These are phyloP conservation scores for Boletus bicolor DNA, from an alignment of 768 basidiomycete species.

Conservation along the genomic window DNA sequence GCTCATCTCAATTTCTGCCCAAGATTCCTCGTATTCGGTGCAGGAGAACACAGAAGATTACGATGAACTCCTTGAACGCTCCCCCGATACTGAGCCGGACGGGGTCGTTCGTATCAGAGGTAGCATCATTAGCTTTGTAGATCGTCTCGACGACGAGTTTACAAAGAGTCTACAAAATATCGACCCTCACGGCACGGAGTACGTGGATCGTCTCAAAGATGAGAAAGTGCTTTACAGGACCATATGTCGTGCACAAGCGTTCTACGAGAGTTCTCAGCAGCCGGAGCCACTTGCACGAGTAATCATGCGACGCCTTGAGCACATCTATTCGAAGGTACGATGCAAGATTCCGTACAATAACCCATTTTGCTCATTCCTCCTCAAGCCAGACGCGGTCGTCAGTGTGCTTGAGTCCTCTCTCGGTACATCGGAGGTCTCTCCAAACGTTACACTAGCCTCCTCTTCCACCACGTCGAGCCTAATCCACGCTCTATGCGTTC, in stretches of 20 bases:
- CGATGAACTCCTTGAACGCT: constrained; percentile 83
- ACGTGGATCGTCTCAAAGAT: constrained; percentile 94
- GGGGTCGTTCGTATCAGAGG: constrained; percentile 87
- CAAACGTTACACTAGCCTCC: constrained; percentile 55
- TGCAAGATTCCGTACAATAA: background rate
- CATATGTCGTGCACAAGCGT: constrained; percentile 87
- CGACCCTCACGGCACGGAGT: constrained; percentile 98
- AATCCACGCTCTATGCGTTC: constrained; percentile 84
- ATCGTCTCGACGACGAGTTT: constrained; percentile 97
- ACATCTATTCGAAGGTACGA: constrained; percentile 93
- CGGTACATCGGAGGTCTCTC: constrained; percentile 54
- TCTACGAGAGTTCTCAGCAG: constrained; percentile 81
- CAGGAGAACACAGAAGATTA: constrained; percentile 89
- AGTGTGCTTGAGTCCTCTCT: constrained; percentile 80
- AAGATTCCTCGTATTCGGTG: constrained; percentile 73
- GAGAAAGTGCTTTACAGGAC: constrained; percentile 93
- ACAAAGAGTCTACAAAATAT: constrained; percentile 96
- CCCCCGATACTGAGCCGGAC: constrained; percentile 64
- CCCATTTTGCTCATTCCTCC: constrained; percentile 8
- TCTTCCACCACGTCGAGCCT: constrained; percentile 65
- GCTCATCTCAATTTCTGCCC: constrained; percentile 74
- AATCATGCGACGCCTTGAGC: constrained; percentile 93
- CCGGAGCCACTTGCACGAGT: constrained; percentile 81
- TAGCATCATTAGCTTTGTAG: constrained; percentile 93
- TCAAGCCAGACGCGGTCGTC: constrained; percentile 88